These are phyloP conservation scores for Nannochloris sp. DNA, from an alignment of 139 green algal species.

Conservation along the genomic window DNA sequence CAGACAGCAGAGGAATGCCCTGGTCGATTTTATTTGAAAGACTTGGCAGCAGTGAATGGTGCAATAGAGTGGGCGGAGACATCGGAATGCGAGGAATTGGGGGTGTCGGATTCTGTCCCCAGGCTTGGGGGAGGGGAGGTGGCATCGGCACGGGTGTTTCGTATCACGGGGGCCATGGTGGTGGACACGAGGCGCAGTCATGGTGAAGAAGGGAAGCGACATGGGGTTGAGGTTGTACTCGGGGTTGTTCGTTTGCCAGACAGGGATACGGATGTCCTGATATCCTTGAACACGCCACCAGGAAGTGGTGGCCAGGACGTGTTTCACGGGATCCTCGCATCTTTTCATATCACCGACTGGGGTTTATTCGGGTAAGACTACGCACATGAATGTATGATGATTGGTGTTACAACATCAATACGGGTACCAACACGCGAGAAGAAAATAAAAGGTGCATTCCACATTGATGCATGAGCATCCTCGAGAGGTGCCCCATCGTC, in stretches of 20 bases:
- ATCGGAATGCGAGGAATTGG: no score
- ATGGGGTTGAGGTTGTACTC: conserved; percentile 21
- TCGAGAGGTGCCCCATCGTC: background rate
- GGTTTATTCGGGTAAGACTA: conserved; percentile 37
- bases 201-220: background rate
- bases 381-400: no score
- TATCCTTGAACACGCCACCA: conserved; percentile 42
- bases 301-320: conserved; percentile 1
- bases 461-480: background rate
- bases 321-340: conserved; percentile 33
- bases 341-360: conserved; percentile 39
- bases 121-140: no score
- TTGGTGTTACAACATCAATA: no score
- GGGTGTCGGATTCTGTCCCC: no score
- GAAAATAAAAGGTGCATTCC: conserved; percentile 5
- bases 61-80: background rate
- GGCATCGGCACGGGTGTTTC: no score
- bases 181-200: background rate
- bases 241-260: conserved; percentile 37
- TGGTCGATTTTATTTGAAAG: background rate
- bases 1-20: background rate
- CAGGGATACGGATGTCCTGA: conserved; percentile 36
- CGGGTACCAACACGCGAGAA: background rate
- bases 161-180: no score
- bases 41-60: background rate